Percentiles rank a stretch among this genome's conserved stretches.
These are phyloP conservation scores for Cnidoscolus chayamansa DNA, from an alignment of 441 rosid species.

Conservation along the genomic window DNA sequence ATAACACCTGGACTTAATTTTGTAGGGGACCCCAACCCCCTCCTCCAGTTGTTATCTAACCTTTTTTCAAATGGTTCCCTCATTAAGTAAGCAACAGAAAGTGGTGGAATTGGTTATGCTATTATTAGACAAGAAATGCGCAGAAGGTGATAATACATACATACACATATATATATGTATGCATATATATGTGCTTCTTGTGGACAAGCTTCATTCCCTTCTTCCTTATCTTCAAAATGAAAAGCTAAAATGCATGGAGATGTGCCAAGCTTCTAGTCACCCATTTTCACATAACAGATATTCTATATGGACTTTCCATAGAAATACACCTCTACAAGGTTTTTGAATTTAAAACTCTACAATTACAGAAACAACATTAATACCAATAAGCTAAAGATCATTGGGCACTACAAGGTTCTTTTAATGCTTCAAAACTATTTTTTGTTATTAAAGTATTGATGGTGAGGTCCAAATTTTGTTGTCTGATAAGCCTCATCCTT, in stretches of 20 bases:
- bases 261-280: conserved; percentile 31
- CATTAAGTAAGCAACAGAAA: conserved; percentile 5
- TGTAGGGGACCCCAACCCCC: background rate
- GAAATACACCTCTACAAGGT: too few species aligned
- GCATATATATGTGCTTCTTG: conserved; percentile 14
- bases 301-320: background rate
- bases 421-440: background rate
- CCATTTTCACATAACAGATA: conserved; percentile 1
- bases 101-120: conserved; percentile 5
- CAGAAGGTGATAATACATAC: background rate
- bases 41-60: background rate
- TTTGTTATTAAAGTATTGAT: too few species aligned
- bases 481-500: too few species aligned
- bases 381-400: too few species aligned
- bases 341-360: too few species aligned
- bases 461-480: too few species aligned
- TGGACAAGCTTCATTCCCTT: conserved; percentile 27
- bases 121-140: background rate
- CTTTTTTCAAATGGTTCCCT: conserved; percentile 16
- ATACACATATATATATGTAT: background rate
- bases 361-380: too few species aligned
- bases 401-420: background rate
- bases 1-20: too few species aligned
- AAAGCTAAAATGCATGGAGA: background rate
- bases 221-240: conserved; percentile 27